Evolutionary conservation across 225 moss, liverwort and hornwort genomes (phyloP).

Genomic region (Pleurozium schreberi): DNA sequence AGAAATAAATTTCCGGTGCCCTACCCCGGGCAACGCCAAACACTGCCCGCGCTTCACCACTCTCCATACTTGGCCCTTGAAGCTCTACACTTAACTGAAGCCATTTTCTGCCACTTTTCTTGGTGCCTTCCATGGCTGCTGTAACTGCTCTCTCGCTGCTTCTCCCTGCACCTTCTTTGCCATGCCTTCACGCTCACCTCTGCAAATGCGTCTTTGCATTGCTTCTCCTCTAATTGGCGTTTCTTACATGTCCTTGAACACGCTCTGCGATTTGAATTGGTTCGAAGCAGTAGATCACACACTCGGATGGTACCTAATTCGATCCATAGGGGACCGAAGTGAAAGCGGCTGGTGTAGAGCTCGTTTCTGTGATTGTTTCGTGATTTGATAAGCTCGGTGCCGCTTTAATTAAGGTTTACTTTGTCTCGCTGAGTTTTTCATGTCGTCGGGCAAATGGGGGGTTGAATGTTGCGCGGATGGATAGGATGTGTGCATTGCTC

Average conservation of each 20-base stretch:
- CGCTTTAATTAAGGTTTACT: not conserved
- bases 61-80: not conserved
- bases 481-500: not conserved
- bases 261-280: not conserved
- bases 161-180: constrained; percentile 11
- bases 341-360: not conserved
- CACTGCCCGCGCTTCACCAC: not conserved
- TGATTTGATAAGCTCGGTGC: not conserved
- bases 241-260: not conserved
- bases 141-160: constrained; percentile 33
- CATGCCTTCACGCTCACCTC: not conserved
- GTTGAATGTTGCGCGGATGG: not conserved
- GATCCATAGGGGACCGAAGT: not conserved
- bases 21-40: not conserved
- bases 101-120: constrained; percentile 13
- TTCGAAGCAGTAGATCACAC: not conserved
- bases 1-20: not conserved
- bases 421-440: not conserved
- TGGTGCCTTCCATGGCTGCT: constrained; percentile 25
- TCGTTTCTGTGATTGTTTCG: not conserved
- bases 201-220: not conserved
- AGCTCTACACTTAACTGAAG: not conserved
- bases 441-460: not conserved
- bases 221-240: not conserved
- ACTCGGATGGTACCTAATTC: not conserved